A percentile compares a stretch with the other conserved stretches of the same genome.
phyloP scores from a whole-genome alignment of 306 rosid species.

The Begonia peltatifolia region DNA sequence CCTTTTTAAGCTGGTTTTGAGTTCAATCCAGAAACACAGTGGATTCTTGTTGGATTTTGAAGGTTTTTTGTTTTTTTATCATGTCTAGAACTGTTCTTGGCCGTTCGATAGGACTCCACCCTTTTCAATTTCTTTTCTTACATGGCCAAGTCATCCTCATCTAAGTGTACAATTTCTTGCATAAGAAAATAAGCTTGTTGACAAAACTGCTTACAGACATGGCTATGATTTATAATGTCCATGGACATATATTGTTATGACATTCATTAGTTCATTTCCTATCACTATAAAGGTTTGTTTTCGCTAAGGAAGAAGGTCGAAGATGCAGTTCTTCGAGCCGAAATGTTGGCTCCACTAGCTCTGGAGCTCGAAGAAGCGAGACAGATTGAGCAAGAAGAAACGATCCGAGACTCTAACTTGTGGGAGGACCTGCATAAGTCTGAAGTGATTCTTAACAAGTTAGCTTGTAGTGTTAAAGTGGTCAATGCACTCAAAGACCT shows the following conservation, averaged over 20 bases:
- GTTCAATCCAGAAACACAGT: background rate
- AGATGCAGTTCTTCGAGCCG: slow-evolving; percentile 68
- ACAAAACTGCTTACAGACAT: background rate
- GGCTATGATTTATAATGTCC: background rate
- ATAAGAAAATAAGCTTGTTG: background rate
- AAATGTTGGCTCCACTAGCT: slow-evolving; percentile 44
- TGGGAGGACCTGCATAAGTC: slow-evolving; percentile 78
- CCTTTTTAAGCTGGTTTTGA: background rate
- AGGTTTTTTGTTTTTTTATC: background rate
- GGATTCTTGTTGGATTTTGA: background rate
- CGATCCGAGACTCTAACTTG: slow-evolving; percentile 40
- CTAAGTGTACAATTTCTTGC: background rate
- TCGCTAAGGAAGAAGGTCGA: slow-evolving; percentile 67
- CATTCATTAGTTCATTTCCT: slow-evolving; percentile 9
- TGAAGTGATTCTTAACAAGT: slow-evolving; percentile 48
- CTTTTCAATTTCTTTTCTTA: background rate
- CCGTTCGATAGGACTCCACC: background rate
- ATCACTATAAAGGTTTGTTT: slow-evolving; percentile 37
- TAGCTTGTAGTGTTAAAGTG: slow-evolving; percentile 58
- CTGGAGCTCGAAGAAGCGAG: slow-evolving; percentile 66
- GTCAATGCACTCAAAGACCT: slow-evolving; percentile 70
- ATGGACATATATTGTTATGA: slow-evolving; percentile 4
- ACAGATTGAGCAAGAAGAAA: slow-evolving; percentile 54
- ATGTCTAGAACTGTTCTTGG: background rate
- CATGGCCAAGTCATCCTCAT: too few relatives aligned